Base-by-base conservation (phyloP, 2,329 filamentous ascomycete genomes). In the Diatrype stigma region DNA sequence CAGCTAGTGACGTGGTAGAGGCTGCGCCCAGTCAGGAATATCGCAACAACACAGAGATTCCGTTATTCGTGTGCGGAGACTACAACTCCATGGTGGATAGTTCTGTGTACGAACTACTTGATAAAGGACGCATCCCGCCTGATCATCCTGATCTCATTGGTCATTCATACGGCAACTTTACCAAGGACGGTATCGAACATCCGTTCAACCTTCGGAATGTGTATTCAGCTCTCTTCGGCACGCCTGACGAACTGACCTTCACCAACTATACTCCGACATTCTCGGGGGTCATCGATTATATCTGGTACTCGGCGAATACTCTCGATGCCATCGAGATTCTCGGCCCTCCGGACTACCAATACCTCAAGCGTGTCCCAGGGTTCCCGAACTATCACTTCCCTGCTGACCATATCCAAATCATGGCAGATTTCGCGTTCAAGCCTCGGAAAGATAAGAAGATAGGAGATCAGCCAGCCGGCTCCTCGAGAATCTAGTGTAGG, bases 181-280 rank as follows among this genome's bases (percentile, higher is more conserved):
- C 91, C 3, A 82, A 87, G 52, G 85, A 96, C 61, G 94, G 94
- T 53, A 96, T 97, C 70, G 86, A 89, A 56, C 94, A 99, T 69
- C 91, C 92, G 0, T 99, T 97, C 76, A 93, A 87, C 64, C 77
- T 99, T 58, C 90, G 94, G 64, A 96, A 94, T 21, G 86, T 91
- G 3, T 99, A 99, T 69, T 82, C 83, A 34, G 82, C 88, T 56
- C 86, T 96, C 48, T 87, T 87, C 56, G 87, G 93, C 65, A 84
- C 94, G 34, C 85, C 86, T 6, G 88, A 91, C 51, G 90, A 96
- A 67, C 75, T 97, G 61, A 84, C 85, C 4, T 99, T 96, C 69
- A 99, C 94, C 45, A 99, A 99, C 71, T 99, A 97, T 71, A 95
- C 91, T 14, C 92, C 94, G 1, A 84, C 85, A n/a, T 99, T 96